Base-by-base conservation (phyloP, 495 filamentous ascomycete species). In the Aspergillus incahuasiensis region DNA sequence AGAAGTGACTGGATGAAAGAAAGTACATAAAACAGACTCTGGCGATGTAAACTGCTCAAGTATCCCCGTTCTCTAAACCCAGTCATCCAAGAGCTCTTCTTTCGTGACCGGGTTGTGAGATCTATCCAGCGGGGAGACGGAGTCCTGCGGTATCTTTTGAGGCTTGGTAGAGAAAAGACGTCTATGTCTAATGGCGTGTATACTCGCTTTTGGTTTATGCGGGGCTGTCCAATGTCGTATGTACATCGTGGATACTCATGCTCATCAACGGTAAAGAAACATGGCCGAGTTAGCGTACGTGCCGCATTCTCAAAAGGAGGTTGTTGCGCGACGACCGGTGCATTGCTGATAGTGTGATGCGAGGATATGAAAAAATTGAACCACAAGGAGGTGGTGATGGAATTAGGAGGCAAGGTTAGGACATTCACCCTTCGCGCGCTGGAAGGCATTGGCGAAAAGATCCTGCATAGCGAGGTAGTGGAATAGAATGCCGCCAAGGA, bases 381-480 rank as follows among this genome's bases (percentile, higher is more conserved):
- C 13, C 16, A 30, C 24, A 21, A 19, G n/a, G 16, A 18, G 18
- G n/a, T 21, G 5, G 9, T 21, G 38, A 12, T 16, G 28, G 19
- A n/a, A 21, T 41, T 28, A 56, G 24, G 54, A 24, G 15, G 54
- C 42, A 0, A 74, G 42, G 45, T 69, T 70, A 7, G 79, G 78
- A 56, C 84, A 86, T 59, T 80, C 76, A 25, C 74, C 75, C 55
- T 73, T 57, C 28, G 87, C 90, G 44, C 90, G 77, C 55, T 73
- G 65, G 72, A 96, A 96, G n/a, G 94, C 94, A 40, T 78, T 76
- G 0, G 87, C 75, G 62, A 99, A 99, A 63, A 99, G 91, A 44
- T 90, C 83, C 64, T 96, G 89, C 94, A 99, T 97, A 21, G 94
- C 94, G 21, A 79, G 76, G 68, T 97, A 99, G 73, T 99, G 94